Percentiles rank a stretch among this genome's conserved stretches.
Evolutionary conservation across 176 grass and related monocot species (phyloP).

Genomic region (Cymbopogon citratus): DNA sequence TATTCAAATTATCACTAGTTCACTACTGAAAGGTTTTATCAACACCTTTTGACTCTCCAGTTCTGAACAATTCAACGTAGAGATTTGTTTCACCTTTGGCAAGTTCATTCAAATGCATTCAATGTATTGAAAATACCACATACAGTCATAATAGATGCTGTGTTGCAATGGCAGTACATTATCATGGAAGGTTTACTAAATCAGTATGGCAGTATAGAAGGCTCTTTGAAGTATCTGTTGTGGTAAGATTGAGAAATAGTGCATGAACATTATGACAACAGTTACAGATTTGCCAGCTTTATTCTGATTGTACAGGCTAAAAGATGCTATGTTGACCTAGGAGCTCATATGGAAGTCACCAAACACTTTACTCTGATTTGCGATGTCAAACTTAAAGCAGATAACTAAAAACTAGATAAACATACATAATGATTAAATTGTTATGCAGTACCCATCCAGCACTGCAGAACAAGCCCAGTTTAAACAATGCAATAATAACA

Average conservation of each 20-base stretch:
- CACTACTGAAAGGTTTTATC: background rate
- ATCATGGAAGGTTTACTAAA: conserved; percentile 1
- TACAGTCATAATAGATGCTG: background rate
- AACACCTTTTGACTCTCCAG: background rate
- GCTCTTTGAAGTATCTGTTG: background rate
- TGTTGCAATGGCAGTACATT: background rate
- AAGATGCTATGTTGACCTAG: background rate
- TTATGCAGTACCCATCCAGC: background rate
- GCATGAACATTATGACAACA: background rate
- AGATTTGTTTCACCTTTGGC: background rate
- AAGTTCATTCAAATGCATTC: conserved; percentile 6
- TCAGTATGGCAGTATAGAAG: background rate
- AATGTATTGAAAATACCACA: background rate
- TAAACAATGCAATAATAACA: background rate
- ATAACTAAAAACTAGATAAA: background rate
- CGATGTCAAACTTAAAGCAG: background rate
- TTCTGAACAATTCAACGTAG: background rate
- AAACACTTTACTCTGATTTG: background rate
- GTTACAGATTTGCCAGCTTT: background rate
- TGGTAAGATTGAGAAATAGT: background rate
- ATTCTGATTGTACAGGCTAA: background rate
- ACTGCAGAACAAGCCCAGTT: background rate
- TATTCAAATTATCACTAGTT: background rate
- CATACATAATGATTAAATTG: background rate
- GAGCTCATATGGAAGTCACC: background rate